These are phyloP conservation scores for Naumovozyma castellii DNA, from an alignment of 805 yeast species.

Conservation along the genomic window DNA sequence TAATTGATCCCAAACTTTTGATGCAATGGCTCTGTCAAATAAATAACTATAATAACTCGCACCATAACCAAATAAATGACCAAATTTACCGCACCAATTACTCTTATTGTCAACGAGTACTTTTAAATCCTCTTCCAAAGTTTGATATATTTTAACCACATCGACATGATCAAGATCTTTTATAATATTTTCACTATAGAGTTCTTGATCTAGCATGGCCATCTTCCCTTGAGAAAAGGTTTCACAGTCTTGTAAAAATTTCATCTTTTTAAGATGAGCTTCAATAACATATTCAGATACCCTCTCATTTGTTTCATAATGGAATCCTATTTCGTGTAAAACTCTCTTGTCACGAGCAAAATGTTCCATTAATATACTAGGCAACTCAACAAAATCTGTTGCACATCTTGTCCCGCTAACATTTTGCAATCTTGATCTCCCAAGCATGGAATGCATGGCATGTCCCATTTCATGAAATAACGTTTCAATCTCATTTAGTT, in stretches of 20 bases:
- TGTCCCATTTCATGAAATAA: slow-evolving; percentile 98
- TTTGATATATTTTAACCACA: slow-evolving; percentile 55
- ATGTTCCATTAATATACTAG: slow-evolving; percentile 92
- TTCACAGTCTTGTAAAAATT: slow-evolving; percentile 57
- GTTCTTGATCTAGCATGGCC: slow-evolving; percentile 77
- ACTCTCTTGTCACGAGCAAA: slow-evolving; percentile 80
- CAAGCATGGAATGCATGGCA: slow-evolving; percentile 96
- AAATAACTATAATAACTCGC: slow-evolving; percentile 88
- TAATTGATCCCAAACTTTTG: slow-evolving; percentile 68
- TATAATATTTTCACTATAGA: slow-evolving; percentile 43
- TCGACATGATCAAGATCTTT: slow-evolving; percentile 37
- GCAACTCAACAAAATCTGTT: slow-evolving; percentile 93
- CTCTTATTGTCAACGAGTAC: slow-evolving; percentile 62
- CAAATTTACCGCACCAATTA: slow-evolving; percentile 90
- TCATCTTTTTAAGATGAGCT: slow-evolving; percentile 42
- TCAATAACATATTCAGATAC: slow-evolving; percentile 44
- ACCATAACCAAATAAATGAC: slow-evolving; percentile 88
- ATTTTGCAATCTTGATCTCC: slow-evolving; percentile 81
- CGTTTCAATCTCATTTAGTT: slow-evolving; percentile 79
- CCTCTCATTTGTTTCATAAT: slow-evolving; percentile 50
- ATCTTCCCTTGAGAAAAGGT: slow-evolving; percentile 78
- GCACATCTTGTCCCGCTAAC: slow-evolving; percentile 92
- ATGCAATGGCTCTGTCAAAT: slow-evolving; percentile 86
- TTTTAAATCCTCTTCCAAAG: slow-evolving; percentile 46
- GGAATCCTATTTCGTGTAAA: slow-evolving; percentile 59